Percentiles rank a stretch among this genome's conserved stretches.
Evolutionary conservation across 176 grass and related monocot genomes (phyloP).

Genomic region (Rhipidocladum racemiflorum): DNA sequence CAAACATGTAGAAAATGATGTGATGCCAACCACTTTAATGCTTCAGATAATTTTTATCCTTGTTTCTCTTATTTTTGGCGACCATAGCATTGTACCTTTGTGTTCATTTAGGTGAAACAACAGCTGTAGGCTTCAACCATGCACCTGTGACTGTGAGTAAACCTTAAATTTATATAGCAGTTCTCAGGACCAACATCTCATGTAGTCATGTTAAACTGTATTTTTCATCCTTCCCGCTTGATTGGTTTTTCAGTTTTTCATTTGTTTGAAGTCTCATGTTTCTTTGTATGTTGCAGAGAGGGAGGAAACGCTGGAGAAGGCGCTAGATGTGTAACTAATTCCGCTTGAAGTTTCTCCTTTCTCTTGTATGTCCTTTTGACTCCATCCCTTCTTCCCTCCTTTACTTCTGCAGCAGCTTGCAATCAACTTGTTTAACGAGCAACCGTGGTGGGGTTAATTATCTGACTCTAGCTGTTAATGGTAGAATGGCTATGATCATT

Average conservation of each 20-base stretch:
- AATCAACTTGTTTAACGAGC: background rate
- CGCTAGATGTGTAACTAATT: slow-evolving; percentile 30
- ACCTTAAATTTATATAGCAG: slow-evolving; percentile 8
- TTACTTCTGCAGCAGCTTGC: background rate
- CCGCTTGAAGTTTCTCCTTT: background rate
- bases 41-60: too few relatives aligned
- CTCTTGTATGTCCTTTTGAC: slow-evolving; percentile 24
- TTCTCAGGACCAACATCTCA: background rate
- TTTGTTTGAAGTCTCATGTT: slow-evolving; percentile 10
- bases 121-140: background rate
- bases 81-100: too few relatives aligned
- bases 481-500: background rate
- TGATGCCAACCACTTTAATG: too few relatives aligned
- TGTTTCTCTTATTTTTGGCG: too few relatives aligned
- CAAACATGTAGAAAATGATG: too few relatives aligned
- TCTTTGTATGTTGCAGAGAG: slow-evolving; percentile 39
- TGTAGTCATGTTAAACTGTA: background rate
- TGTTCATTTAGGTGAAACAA: too few relatives aligned
- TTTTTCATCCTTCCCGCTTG: slow-evolving; percentile 2
- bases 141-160: background rate
- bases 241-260: slow-evolving; percentile 18
- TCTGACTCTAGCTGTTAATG: background rate
- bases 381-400: background rate
- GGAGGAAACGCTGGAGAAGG: slow-evolving; percentile 26
- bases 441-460: background rate